Conservation (phyloP, 2,329 filamentous ascomycete genomes). For the Fusarium drepaniforme region DNA sequence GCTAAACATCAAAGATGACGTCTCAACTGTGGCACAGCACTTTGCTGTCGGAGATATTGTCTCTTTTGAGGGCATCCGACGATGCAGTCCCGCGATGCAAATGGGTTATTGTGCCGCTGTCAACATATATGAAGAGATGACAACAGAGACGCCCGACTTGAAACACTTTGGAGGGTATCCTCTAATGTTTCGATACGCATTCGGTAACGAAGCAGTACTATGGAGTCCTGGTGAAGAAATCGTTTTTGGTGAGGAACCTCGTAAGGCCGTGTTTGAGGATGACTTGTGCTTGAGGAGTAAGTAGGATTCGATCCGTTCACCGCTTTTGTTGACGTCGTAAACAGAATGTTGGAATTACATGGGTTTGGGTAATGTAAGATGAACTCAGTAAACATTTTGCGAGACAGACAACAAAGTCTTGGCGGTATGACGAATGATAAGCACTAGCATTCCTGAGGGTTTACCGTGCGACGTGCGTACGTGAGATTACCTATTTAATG, state of each 20-base stretch:
- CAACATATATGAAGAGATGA: not conserved
- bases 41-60: not conserved
- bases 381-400: not conserved
- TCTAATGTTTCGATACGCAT: not conserved
- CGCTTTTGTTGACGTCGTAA: not conserved
- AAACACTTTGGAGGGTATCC: not conserved
- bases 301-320: not conserved
- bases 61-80: not conserved
- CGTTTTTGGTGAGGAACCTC: not conserved
- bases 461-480: not conserved
- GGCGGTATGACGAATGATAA: not conserved
- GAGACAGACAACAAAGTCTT: not conserved
- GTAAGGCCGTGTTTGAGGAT: not conserved
- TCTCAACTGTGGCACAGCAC: not conserved
- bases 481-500: not conserved
- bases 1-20: not conserved
- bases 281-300: not conserved
- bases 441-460: not conserved
- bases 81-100: not conserved
- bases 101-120: not conserved
- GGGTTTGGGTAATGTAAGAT: not conserved
- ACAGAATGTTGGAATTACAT: not conserved
- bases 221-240: not conserved
- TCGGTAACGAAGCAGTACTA: not conserved
- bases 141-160: not conserved